phyloP scores from a whole-genome alignment of 352 stramenopile genomes.

The Pythium grandisporangium region DNA sequence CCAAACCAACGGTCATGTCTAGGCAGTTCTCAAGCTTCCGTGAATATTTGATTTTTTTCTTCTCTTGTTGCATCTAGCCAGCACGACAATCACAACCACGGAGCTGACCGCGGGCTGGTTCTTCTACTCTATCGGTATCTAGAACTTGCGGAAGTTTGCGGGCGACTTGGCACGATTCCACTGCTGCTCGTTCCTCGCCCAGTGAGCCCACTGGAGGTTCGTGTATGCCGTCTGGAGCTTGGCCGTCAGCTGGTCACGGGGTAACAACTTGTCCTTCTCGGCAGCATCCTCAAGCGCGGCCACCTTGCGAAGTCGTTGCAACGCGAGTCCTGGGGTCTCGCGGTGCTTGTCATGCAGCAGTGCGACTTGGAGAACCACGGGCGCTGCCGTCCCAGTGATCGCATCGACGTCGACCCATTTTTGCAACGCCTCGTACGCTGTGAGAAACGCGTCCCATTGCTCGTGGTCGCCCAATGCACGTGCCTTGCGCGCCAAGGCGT shows the following conservation, averaged over 20 bases:
- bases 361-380: constrained; percentile 42
- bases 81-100: too few relatives aligned
- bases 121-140: constrained; percentile 1
- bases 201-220: constrained; percentile 50
- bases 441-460: constrained; percentile 48
- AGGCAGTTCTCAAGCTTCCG: too few relatives aligned
- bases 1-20: too few relatives aligned
- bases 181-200: constrained; percentile 34
- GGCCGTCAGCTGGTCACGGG: constrained; percentile 41
- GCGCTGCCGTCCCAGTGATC: too few relatives aligned
- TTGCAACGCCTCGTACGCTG: constrained; percentile 37
- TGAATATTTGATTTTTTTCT: too few relatives aligned
- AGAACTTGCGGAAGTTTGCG: constrained; percentile 53
- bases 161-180: constrained; percentile 50
- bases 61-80: too few relatives aligned
- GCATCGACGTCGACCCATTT: constrained; percentile 73
- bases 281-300: constrained; percentile 37
- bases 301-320: constrained; percentile 71
- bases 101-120: too few relatives aligned
- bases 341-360: constrained; percentile 55
- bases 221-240: constrained; percentile 27
- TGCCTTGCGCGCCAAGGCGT: constrained; percentile 60
- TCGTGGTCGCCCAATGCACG: constrained; percentile 51
- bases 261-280: constrained; percentile 61
- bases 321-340: constrained; percentile 25